phyloP scores from a whole-genome alignment of 192 early-diverging fungal species.

The Geranomyces michiganensis region DNA sequence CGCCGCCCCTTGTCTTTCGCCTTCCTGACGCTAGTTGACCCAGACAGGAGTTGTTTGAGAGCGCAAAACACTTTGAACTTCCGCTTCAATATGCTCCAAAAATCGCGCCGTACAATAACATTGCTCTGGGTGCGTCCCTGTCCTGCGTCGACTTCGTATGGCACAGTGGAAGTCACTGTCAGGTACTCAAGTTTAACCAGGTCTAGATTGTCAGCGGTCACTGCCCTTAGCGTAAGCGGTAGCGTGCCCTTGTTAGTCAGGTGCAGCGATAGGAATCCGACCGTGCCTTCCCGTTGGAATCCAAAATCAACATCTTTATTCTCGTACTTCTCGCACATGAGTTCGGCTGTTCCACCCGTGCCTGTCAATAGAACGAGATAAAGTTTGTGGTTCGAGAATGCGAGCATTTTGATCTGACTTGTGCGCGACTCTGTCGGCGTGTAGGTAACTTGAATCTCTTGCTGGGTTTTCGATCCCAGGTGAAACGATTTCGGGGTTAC shows the following conservation, averaged over 20 bases:
- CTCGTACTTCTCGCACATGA: slow-evolving; percentile 62
- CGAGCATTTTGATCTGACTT: slow-evolving; percentile 43
- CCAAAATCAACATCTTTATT: slow-evolving; percentile 62
- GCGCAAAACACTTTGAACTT: slow-evolving; percentile 54
- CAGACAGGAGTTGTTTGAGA: slow-evolving; percentile 39
- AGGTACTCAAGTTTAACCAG: slow-evolving; percentile 56
- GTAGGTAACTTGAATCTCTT: slow-evolving; percentile 52
- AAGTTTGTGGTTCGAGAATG: slow-evolving; percentile 62
- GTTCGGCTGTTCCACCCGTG: slow-evolving; percentile 55
- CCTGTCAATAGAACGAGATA: slow-evolving; percentile 48
- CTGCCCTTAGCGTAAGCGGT: slow-evolving; percentile 52
- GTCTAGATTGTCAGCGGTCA: slow-evolving; percentile 48
- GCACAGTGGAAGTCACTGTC: slow-evolving; percentile 52
- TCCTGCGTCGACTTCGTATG: slow-evolving; percentile 44
- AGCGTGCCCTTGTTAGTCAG: slow-evolving; percentile 62
- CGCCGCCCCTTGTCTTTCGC: slow-evolving; percentile 21
- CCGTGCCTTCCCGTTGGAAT: slow-evolving; percentile 51
- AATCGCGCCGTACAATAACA: slow-evolving; percentile 48
- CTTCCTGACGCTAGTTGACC: slow-evolving; percentile 23
- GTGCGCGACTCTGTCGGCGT: slow-evolving; percentile 55
- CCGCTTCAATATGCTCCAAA: slow-evolving; percentile 57
- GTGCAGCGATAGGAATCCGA: slow-evolving; percentile 56
- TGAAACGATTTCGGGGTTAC: slow-evolving; percentile 49
- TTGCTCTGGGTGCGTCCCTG: slow-evolving; percentile 1
- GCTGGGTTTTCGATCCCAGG: slow-evolving; percentile 45